Base-by-base conservation (phyloP, 257 asterid species). In the Ilex asprella region DNA sequence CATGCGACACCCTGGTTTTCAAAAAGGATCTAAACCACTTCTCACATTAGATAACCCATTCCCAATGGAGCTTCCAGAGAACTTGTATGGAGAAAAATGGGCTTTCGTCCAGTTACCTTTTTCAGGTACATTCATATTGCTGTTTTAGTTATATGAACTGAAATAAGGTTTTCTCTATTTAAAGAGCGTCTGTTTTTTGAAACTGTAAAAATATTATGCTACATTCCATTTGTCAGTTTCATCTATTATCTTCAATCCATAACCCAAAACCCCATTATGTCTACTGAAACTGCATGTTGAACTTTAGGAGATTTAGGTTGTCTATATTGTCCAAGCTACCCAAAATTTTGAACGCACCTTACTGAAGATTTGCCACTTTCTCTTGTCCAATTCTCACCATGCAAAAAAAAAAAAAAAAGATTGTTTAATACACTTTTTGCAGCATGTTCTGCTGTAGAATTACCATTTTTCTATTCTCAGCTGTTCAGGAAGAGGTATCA, bases 41-140 rank as follows among this genome's bases (percentile, higher is more conserved):
- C 79, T 86, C 62, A 62, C 95, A 11, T 88, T 88, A 41, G 97
- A 91, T 67, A 88, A 84, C 74, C 81, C 98, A 47, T 91, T 88
- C 78, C 98, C 98, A 10, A 62, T 83, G 83, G 89, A 86, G 70
- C 97, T 91, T 71, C 98, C 98, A 0, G 95, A 91, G 71, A 84
- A 86, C 67, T 78, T 91, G 16, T 86, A 81, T 58, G 97, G 98
- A 30, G 98, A 91, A 73, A 86, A 91, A 74, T 91, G 98, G 98
- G 98, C 98, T 43, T 91, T 91, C 66, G 98, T 91, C 35, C 95
- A 91, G 81, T 72, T 91, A 64, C 98, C 98, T 6, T 35, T 35
- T 35, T 35, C 41, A 35, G 41, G 41, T 35, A 35, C 8, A 8
- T 35, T 4, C 41, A 35, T 35, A 3, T 35, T 3, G 2, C 41